Conservation (phyloP, 2,329 filamentous ascomycete genomes). For the Epichloe bromicola region DNA sequence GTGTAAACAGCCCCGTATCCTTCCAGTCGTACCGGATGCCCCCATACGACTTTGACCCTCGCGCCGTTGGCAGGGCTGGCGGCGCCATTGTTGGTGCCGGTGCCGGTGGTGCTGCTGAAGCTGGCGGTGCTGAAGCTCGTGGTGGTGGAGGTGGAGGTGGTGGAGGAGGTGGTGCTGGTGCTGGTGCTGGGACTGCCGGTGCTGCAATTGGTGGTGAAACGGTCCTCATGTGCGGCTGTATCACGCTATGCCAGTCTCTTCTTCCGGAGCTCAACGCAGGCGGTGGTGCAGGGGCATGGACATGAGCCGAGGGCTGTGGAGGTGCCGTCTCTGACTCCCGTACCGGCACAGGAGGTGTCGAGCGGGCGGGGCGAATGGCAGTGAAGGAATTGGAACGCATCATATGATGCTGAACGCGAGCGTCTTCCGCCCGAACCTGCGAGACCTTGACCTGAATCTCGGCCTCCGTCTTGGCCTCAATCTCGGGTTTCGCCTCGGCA, state of each 20-base stretch:
- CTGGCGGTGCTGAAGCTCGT: not conserved
- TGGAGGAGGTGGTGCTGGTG: not conserved
- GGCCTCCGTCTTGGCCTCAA: not conserved
- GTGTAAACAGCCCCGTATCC: not conserved
- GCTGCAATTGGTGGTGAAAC: not conserved
- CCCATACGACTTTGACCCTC: not conserved
- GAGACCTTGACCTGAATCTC: not conserved
- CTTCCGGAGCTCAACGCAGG: not conserved
- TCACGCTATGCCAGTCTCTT: slow-evolving; percentile 2
- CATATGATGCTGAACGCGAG: not conserved
- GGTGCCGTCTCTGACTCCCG: not conserved
- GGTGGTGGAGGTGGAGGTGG: not conserved
- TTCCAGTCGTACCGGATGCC: slow-evolving; percentile 1
- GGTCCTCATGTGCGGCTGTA: not conserved
- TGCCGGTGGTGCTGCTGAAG: not conserved
- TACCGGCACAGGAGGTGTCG: not conserved
- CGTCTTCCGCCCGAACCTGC: not conserved
- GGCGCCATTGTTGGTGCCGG: not conserved
- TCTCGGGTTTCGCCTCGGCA: not conserved
- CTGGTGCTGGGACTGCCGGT: not conserved
- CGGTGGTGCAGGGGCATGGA: not conserved
- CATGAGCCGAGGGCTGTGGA: not conserved
- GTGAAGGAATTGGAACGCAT: not conserved
- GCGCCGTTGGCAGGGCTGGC: not conserved
- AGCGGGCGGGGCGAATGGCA: not conserved